Evolutionary conservation across 176 grass and related monocot species (phyloP).

Genomic region (Zoysia japonica): DNA sequence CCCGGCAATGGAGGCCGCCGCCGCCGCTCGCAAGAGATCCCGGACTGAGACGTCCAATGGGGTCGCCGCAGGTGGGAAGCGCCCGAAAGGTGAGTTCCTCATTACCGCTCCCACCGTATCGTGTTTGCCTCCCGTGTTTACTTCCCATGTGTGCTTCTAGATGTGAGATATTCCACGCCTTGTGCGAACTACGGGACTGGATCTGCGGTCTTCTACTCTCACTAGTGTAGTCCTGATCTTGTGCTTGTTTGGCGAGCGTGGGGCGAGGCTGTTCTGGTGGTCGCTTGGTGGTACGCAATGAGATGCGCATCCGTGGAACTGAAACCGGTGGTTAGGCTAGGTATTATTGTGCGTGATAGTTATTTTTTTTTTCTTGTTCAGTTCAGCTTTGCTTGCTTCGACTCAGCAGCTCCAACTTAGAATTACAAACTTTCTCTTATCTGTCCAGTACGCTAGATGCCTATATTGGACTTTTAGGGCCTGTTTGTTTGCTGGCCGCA

Average conservation of each 20-base stretch:
- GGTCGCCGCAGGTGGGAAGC: slow-evolving; percentile 45
- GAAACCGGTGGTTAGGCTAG: not conserved
- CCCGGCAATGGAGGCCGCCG: slow-evolving; percentile 52
- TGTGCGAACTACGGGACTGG: not conserved
- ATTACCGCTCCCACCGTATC: not conserved
- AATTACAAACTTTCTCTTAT: not conserved
- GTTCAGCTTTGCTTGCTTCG: not conserved
- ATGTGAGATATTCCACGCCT: not conserved
- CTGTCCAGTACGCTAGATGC: not conserved
- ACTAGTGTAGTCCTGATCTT: not conserved
- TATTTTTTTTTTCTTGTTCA: not conserved
- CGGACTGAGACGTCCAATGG: slow-evolving; percentile 52
- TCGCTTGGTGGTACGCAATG: not conserved
- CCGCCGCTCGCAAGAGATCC: slow-evolving; percentile 56
- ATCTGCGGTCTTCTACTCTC: slow-evolving; percentile 11
- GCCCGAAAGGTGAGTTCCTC: slow-evolving; percentile 48
- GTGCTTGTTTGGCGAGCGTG: not conserved
- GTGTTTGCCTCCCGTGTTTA: not conserved
- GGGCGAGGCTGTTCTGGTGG: not conserved
- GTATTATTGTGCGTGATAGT: not conserved
- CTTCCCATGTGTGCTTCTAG: not conserved
- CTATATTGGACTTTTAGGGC: not conserved
- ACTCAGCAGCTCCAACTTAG: not conserved
- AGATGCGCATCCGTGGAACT: not conserved
- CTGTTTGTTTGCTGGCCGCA: too few relatives aligned